phyloP scores from a whole-genome alignment of 2,329 filamentous ascomycete species.

The Colletotrichum sublineola region DNA sequence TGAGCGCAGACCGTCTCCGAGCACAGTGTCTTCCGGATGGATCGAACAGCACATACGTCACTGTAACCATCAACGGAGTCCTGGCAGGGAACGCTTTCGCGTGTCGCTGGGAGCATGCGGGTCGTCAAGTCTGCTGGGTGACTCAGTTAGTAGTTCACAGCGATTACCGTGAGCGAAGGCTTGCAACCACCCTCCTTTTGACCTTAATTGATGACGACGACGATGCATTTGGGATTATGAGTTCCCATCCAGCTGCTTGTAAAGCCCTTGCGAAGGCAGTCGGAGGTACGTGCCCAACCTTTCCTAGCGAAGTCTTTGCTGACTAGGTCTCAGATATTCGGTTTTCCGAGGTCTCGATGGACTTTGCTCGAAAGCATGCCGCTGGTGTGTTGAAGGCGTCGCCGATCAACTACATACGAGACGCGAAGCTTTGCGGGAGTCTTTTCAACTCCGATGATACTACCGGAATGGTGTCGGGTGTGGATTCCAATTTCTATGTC shows the following conservation, averaged over 20 bases:
- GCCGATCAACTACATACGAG: slow-evolving; percentile 54
- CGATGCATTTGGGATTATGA: slow-evolving; percentile 55
- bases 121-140: slow-evolving; percentile 54
- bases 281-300: slow-evolving; percentile 44
- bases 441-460: slow-evolving; percentile 50
- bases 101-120: slow-evolving; percentile 51
- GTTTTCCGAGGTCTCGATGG: slow-evolving; percentile 45
- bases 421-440: slow-evolving; percentile 52
- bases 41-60: slow-evolving; percentile 47
- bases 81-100: slow-evolving; percentile 53
- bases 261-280: slow-evolving; percentile 50
- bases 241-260: slow-evolving; percentile 55
- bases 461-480: slow-evolving; percentile 50
- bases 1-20: slow-evolving; percentile 50
- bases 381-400: slow-evolving; percentile 51
- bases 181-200: slow-evolving; percentile 52
- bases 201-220: slow-evolving; percentile 48
- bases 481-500: slow-evolving; percentile 54
- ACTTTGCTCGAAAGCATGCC: slow-evolving; percentile 50
- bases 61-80: slow-evolving; percentile 49
- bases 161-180: slow-evolving; percentile 52
- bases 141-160: slow-evolving; percentile 56
- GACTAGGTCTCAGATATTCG: slow-evolving; percentile 40
- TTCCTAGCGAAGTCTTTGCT: background rate
- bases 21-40: slow-evolving; percentile 50